Conservation (phyloP, 139 green algal species). For the Spirogloea muscicola region DNA sequence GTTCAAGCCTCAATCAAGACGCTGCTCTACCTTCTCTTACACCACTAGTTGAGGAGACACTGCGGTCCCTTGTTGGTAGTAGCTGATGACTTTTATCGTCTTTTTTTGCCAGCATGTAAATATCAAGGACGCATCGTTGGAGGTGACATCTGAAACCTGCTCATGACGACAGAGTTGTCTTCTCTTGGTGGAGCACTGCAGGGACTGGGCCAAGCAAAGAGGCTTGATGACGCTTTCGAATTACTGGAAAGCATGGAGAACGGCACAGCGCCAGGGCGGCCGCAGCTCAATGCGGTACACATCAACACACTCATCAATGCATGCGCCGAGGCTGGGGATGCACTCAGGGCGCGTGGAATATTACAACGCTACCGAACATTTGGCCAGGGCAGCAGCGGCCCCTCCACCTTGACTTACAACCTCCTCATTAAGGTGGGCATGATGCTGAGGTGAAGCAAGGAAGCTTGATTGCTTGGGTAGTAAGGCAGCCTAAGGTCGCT, state of each 20-base stretch:
- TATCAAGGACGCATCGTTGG: too few species aligned
- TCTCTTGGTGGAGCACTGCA: background rate
- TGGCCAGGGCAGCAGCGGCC: background rate
- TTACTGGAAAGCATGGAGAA: constrained; percentile 42
- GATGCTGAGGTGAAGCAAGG: too few species aligned
- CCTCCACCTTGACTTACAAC: constrained; percentile 40
- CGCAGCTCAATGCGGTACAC: constrained; percentile 37
- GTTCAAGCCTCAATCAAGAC: too few species aligned
- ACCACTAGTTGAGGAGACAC: too few species aligned
- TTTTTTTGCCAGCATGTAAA: too few species aligned
- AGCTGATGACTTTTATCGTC: too few species aligned
- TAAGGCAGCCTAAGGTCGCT: too few species aligned
- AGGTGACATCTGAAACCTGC: too few species aligned
- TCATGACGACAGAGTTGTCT: too few species aligned
- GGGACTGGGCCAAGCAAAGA: constrained; percentile 28
- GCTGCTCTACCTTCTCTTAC: too few species aligned
- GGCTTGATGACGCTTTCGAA: constrained; percentile 43
- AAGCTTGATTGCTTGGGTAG: too few species aligned
- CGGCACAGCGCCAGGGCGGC: constrained; percentile 20
- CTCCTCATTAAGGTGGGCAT: constrained; percentile 42
- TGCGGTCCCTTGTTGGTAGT: too few species aligned
- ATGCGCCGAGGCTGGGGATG: constrained; percentile 40
- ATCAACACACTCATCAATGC: constrained; percentile 42
- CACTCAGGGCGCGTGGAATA: constrained; percentile 15
- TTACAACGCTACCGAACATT: constrained; percentile 30